A percentile compares a stretch with the other conserved stretches of the same genome.
Evolutionary conservation across 2,329 filamentous ascomycete genomes (phyloP).

Genomic region (Colletotrichum brevisporum): DNA sequence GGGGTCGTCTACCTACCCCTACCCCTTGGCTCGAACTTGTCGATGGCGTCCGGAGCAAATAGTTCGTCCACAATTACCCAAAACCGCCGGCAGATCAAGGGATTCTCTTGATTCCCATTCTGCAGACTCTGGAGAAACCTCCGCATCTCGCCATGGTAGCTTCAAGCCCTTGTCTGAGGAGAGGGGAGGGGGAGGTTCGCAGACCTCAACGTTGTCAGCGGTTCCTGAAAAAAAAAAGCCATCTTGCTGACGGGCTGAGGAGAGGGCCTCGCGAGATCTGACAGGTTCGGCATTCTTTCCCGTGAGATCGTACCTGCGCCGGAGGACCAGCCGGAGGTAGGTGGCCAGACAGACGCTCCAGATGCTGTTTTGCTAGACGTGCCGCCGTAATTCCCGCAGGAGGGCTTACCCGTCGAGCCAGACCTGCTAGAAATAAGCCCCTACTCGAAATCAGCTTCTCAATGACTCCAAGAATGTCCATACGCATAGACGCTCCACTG

Average conservation of each 20-base stretch:
- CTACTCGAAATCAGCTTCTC: neutral
- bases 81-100: slow-evolving; percentile 20
- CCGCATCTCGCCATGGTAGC: slow-evolving; percentile 1
- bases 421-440: slow-evolving; percentile 1
- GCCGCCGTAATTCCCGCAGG: slow-evolving; percentile 1
- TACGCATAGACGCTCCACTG: neutral
- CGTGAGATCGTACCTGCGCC: neutral
- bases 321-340: neutral
- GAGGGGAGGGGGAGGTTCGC: neutral
- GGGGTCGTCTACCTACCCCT: neutral
- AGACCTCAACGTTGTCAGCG: slow-evolving; percentile 1
- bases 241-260: neutral
- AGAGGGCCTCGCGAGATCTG: neutral
- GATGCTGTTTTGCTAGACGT: slow-evolving; percentile 5
- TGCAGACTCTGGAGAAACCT: slow-evolving; percentile 3
- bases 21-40: neutral
- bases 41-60: slow-evolving; percentile 12
- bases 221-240: neutral
- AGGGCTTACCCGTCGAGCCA: neutral
- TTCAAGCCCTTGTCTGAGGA: slow-evolving; percentile 10
- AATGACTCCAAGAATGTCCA: slow-evolving; percentile 21
- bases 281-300: neutral
- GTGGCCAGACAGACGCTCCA: neutral
- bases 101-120: slow-evolving; percentile 7
- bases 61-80: slow-evolving; percentile 4